phyloP scores from a whole-genome alignment of 1,284 basidiomycete species.

The Heterobasidion annosum region DNA sequence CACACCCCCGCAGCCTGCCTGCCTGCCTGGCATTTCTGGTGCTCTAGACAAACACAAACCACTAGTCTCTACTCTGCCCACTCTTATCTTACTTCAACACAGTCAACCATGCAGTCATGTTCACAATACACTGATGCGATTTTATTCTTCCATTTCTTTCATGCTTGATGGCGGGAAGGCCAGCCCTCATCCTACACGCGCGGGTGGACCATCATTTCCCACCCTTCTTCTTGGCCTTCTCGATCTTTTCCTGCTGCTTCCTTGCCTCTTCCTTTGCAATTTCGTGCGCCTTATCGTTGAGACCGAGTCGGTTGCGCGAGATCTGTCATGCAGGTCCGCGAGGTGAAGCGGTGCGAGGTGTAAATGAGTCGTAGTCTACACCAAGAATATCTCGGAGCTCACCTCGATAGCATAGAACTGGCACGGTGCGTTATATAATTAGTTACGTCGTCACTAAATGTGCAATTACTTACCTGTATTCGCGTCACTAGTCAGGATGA shows the following conservation, averaged over 20 bases:
- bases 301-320: slow-evolving; percentile 82
- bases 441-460: neutral
- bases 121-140: too few species aligned
- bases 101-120: too few species aligned
- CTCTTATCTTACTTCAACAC: too few species aligned
- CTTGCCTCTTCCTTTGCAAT: slow-evolving; percentile 64
- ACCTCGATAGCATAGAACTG: slow-evolving; percentile 91
- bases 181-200: too few species aligned
- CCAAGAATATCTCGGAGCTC: slow-evolving; percentile 11
- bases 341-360: too few species aligned
- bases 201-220: slow-evolving; percentile 4
- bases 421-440: neutral
- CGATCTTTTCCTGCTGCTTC: slow-evolving; percentile 48
- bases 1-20: too few species aligned
- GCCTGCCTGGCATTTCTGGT: too few species aligned
- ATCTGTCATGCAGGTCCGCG: slow-evolving; percentile 42
- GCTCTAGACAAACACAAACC: too few species aligned
- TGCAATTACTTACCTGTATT: slow-evolving; percentile 47
- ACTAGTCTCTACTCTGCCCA: too few species aligned
- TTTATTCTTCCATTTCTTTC: too few species aligned
- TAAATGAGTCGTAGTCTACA: neutral
- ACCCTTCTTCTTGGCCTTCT: slow-evolving; percentile 31
- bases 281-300: slow-evolving; percentile 88
- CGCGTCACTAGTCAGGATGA: slow-evolving; percentile 44
- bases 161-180: too few species aligned